Evolutionary conservation across 2,329 filamentous ascomycete genomes (phyloP).

Genomic region (Pochonia chlamydosporia): DNA sequence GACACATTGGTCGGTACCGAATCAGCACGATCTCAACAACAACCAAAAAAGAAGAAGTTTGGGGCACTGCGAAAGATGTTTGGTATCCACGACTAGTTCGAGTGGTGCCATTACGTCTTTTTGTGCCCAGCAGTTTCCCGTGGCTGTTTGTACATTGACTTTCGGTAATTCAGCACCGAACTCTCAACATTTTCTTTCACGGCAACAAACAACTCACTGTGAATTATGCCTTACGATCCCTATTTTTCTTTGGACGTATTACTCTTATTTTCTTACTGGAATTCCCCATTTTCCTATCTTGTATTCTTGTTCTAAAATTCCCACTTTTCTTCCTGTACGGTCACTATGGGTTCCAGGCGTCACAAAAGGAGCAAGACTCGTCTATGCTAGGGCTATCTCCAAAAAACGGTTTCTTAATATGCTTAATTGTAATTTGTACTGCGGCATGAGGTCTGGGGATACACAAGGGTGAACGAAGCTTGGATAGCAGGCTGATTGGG

Average conservation of each 20-base stretch:
- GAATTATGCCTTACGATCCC: background rate
- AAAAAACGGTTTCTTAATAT: background rate
- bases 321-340: background rate
- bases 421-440: background rate
- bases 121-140: background rate
- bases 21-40: conserved; percentile 9
- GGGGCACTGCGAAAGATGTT: conserved; percentile 60
- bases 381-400: background rate
- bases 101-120: conserved; percentile 9
- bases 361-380: background rate
- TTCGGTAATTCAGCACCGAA: background rate
- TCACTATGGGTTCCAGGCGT: background rate
- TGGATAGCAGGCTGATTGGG: no score
- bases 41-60: conserved; percentile 65
- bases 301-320: background rate
- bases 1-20: background rate
- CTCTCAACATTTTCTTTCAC: background rate
- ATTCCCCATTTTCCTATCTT: background rate
- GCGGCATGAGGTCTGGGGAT: background rate
- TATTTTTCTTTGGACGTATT: background rate
- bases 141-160: background rate
- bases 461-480: background rate
- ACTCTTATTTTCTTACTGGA: background rate
- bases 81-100: conserved; percentile 38
- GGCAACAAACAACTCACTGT: background rate